These are phyloP conservation scores for Trichoderma aggressivum DNA, from an alignment of 2,329 filamentous ascomycete genomes.

Conservation along the genomic window DNA sequence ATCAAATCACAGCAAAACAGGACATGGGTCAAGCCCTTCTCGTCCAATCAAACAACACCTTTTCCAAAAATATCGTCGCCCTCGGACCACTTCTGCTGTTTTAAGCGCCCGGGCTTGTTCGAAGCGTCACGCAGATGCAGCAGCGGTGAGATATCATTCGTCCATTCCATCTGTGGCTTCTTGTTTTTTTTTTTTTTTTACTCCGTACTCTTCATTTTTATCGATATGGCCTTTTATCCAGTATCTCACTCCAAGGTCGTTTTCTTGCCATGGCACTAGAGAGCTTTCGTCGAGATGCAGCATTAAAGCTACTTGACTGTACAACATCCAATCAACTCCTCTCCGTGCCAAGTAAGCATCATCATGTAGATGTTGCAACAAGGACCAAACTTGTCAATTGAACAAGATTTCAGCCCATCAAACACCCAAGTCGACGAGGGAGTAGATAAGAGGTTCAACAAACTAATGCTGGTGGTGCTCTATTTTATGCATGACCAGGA, in stretches of 20 bases:
- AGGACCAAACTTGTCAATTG: too few species aligned
- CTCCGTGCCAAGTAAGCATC: neutral
- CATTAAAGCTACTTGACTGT: neutral
- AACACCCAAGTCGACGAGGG: too few species aligned
- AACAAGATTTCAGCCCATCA: neutral
- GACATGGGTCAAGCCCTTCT: neutral
- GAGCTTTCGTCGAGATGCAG: neutral
- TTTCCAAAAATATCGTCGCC: neutral
- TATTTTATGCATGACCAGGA: too few species aligned
- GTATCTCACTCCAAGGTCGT: too few species aligned
- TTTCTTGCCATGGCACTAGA: neutral
- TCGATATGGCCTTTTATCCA: neutral
- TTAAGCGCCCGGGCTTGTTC: constrained; percentile 10
- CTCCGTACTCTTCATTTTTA: neutral
- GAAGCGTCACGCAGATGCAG: constrained; percentile 7
- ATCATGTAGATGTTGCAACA: neutral
- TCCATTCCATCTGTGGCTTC: neutral
- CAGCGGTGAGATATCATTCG: constrained; percentile 12
- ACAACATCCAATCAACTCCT: neutral
- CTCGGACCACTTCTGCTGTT: constrained; percentile 11
- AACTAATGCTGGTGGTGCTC: too few species aligned
- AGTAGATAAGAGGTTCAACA: too few species aligned
- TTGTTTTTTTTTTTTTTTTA: neutral
- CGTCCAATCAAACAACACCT: constrained; percentile 11
- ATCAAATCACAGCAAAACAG: neutral